Conservation (phyloP, 2,329 filamentous ascomycete species). For the Fusarium subtropicale region DNA sequence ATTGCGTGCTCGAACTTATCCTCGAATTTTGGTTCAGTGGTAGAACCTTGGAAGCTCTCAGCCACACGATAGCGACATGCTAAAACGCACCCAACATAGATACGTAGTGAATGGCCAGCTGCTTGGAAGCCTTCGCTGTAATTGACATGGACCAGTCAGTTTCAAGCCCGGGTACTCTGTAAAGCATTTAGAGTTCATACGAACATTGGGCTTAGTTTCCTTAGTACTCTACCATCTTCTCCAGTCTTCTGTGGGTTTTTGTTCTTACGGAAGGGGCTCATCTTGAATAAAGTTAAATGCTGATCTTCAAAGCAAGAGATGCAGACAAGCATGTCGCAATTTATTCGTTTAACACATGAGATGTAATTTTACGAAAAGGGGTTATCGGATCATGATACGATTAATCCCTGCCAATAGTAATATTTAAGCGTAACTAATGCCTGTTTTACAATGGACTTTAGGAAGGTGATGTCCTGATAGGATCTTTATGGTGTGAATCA, state of each 20-base stretch:
- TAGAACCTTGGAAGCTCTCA: background rate
- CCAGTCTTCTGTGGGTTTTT: background rate
- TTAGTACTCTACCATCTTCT: background rate
- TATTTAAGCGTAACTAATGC: background rate
- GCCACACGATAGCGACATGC: constrained; percentile 21
- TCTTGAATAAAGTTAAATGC: background rate
- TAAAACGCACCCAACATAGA: constrained; percentile 18
- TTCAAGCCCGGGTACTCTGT: background rate
- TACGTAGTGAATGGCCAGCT: background rate
- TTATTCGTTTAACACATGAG: background rate
- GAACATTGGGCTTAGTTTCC: constrained; percentile 27
- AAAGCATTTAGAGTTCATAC: background rate
- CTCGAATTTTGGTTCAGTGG: background rate
- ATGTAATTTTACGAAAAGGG: background rate
- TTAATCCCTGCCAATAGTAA: background rate
- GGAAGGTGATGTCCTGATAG: background rate
- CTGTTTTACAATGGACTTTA: background rate
- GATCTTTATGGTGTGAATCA: background rate
- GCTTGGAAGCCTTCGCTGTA: constrained; percentile 11
- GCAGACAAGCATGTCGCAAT: background rate
- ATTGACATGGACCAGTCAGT: background rate
- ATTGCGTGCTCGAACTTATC: constrained; percentile 11
- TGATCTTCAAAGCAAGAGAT: background rate
- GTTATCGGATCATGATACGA: background rate
- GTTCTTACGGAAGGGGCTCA: background rate